Base-by-base conservation (phyloP, 805 yeast species). In the Myxozyma neotropica region DNA sequence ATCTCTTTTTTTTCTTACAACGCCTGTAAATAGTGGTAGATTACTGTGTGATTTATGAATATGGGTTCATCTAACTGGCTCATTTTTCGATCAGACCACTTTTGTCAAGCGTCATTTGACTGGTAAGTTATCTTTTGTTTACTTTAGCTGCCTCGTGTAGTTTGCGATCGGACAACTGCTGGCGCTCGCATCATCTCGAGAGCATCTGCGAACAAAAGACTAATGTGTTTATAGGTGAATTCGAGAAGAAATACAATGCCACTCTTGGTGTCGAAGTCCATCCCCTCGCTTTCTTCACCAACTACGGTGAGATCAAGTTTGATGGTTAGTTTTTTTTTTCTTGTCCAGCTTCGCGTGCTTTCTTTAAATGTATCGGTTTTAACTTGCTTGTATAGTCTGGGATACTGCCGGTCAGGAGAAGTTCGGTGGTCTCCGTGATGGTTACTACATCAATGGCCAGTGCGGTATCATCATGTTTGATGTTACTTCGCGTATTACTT, bases 401-500 rank as follows among this genome's bases (percentile, higher is more conserved):
- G 99, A 94, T 79, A 94, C 99, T 57, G 99, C 99, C 60, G 99
- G 99, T 67, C 99, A 94, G 83, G 99, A 94, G 81, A 94, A 94
- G 81, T 94, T 94, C 71, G 99, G 99, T 79, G 99, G 99, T 72
- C 83, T 94, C 75, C 92, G 99, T 84, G 99, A 94, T 75, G 99
- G 99, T 76, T 94, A 94, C 83, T 94, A 94, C 81, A 94, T 94
- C 78, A 93, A 94, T 78, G 99, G 99, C 75, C 97, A 94, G 81
- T 94, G 99, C 84, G 99, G 98, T 81, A 94, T 94, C 82, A 94
- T 94, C 78, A 94, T 94, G 99, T 94, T 94, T 77, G 99, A 94
- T 80, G 99, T 94, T 67, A 94, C 99, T 66, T 91, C 98, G 55
- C 92, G 99, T 84, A 93, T 94, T 81, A 94, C 99, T 70, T 94